Evolutionary conservation across 1,139 yeast genomes (phyloP), one percentile per base, ranked within the genome.

Genomic region (Zygoascus hellenicus): DNA sequence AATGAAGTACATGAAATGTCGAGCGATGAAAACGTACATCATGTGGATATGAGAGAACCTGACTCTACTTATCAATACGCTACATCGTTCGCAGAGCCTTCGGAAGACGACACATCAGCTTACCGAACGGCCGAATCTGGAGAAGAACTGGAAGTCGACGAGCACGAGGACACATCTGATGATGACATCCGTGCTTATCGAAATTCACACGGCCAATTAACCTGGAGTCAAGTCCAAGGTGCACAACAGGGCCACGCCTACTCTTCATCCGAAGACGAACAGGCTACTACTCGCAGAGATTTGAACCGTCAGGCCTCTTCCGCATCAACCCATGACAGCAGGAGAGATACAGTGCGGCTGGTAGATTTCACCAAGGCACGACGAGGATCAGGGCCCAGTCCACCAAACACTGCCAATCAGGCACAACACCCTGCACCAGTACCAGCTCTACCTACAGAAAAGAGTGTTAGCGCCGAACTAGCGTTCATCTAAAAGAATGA

Each of bases 301-400:
- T 41, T 46, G 33, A 28, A 40, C 10, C 30, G 43, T 28, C 31
- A 41, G 15, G 35, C 14, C 3, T 35, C 37, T n/a, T 30, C 41
- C 16, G 41, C 33, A 3, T 28, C 33, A 2, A 30, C 36, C 14
- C 36, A 36, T 10, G 43, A 35, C 15, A 48, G 50, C 41, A 38
- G 40, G 9, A 44, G 49, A 6, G 47, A 46, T 31, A 64, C 65
- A 42, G 80, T 79, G 10, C 75, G 77, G 56, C 63, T 77, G 51
- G 79, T 77, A 43, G 77, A 77, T 48, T 77, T 77, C 54, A 75
- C 79, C 7, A 64, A 78, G 56, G 71, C 71, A 54, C 43, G 47
- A 3, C 41, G 46, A 11, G 46, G 46, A 17, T 34, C 35, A 13
- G 38, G 45, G n/a, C 42, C 40, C 1, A 15, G 30, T 10, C 6